These are phyloP conservation scores for Penicillium sp. DNA, from an alignment of 2,329 filamentous ascomycete genomes.

Conservation along the genomic window DNA sequence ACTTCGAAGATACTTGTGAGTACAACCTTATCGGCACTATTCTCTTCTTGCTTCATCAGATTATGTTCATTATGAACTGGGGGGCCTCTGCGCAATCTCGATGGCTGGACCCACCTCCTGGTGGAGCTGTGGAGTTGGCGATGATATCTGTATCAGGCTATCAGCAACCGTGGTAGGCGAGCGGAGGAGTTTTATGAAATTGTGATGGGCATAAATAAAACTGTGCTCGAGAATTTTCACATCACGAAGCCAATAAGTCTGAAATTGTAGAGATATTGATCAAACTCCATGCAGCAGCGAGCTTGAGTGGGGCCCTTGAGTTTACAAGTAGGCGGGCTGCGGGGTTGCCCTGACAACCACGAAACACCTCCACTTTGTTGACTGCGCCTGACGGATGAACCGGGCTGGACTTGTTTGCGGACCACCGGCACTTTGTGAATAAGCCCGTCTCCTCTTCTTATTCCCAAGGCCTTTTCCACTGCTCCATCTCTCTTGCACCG, in stretches of 20 bases:
- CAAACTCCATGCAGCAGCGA: constrained; percentile 9
- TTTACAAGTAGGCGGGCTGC: background rate
- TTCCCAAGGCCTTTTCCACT: constrained; percentile 2
- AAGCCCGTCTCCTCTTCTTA: constrained; percentile 3
- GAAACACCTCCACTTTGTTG: constrained; percentile 26
- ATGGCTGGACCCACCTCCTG: background rate
- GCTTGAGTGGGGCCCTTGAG: constrained; percentile 7
- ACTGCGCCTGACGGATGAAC: constrained; percentile 19
- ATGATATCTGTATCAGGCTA: background rate
- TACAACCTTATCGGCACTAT: no score
- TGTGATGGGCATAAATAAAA: background rate
- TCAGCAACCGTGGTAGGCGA: background rate
- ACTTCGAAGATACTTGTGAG: no score
- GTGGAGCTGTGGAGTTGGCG: background rate
- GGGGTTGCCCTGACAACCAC: constrained; percentile 25
- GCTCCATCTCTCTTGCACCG: background rate
- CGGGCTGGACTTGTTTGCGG: constrained; percentile 12
- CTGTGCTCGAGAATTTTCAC: background rate
- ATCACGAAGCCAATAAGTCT: background rate
- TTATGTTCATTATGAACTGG: background rate
- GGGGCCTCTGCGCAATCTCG: background rate
- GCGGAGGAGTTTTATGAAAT: background rate
- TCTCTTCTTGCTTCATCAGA: background rate
- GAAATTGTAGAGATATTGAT: background rate
- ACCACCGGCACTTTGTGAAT: constrained; percentile 1